Evolutionary conservation across 192 early-diverging fungal species (phyloP).

Genomic region (Gryganskiella cystojenkinii): DNA sequence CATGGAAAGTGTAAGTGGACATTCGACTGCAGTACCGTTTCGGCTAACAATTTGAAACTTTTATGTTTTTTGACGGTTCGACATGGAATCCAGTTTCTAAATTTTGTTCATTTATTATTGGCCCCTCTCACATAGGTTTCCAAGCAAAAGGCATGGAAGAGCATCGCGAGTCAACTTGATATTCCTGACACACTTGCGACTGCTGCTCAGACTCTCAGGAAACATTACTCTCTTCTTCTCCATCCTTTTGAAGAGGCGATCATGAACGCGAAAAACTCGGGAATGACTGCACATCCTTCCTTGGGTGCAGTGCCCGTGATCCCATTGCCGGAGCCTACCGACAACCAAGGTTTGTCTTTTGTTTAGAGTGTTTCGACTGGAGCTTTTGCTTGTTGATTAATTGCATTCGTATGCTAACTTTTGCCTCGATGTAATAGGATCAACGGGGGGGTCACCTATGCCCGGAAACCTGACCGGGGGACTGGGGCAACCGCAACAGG

Average conservation of each 20-base stretch:
- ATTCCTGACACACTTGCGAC: slow-evolving; percentile 50
- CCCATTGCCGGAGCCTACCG: slow-evolving; percentile 30
- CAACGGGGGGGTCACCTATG: background rate
- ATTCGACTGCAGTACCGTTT: background rate
- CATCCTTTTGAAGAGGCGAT: slow-evolving; percentile 50
- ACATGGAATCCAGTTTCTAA: background rate
- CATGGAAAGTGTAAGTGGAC: slow-evolving; percentile 46
- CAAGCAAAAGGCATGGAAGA: slow-evolving; percentile 53
- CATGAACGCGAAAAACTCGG: slow-evolving; percentile 28
- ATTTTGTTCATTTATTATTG: background rate
- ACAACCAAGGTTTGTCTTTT: slow-evolving; percentile 30
- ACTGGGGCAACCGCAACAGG: slow-evolving; percentile 12
- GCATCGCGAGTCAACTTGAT: slow-evolving; percentile 45
- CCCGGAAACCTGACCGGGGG: background rate
- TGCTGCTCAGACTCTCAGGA: slow-evolving; percentile 47
- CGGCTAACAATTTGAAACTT: background rate
- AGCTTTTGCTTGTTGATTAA: no score
- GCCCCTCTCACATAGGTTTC: slow-evolving; percentile 23
- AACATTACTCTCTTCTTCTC: slow-evolving; percentile 45
- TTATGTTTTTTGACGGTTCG: background rate
- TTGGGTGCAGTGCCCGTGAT: slow-evolving; percentile 34
- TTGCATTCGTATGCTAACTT: no score
- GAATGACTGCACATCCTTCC: slow-evolving; percentile 42
- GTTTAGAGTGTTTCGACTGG: no score
- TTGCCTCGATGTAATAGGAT: no score